These are phyloP conservation scores for Suillus hirtellus DNA, from an alignment of 768 basidiomycete species.

Conservation along the genomic window DNA sequence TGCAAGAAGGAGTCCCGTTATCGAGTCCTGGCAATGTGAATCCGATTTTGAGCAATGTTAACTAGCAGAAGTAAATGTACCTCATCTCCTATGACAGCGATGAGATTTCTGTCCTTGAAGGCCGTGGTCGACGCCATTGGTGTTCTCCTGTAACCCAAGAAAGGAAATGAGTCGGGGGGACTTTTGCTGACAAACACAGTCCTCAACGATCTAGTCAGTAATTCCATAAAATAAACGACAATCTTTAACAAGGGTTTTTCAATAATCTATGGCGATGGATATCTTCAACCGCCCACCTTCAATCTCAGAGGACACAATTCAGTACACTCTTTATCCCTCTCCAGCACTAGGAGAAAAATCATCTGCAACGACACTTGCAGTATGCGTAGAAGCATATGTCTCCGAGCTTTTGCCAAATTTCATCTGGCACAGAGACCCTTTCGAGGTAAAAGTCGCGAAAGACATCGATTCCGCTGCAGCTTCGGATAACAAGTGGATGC, in stretches of 20 bases:
- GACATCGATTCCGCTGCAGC: constrained; percentile 38
- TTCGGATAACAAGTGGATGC: constrained; percentile 45
- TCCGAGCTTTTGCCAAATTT: constrained; percentile 57
- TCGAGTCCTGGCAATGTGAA: constrained; percentile 71
- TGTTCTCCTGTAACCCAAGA: constrained; percentile 16
- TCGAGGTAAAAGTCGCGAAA: constrained; percentile 68
- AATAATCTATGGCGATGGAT: constrained; percentile 46
- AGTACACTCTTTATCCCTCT: constrained; percentile 72
- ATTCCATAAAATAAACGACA: not conserved
- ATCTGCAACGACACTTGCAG: constrained; percentile 63
- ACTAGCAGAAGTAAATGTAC: constrained; percentile 40
- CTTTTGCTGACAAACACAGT: constrained; percentile 18
- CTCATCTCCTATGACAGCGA: constrained; percentile 98
- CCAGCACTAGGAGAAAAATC: constrained; percentile 53
- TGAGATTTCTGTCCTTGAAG: constrained; percentile 80
- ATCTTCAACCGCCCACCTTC: constrained; percentile 74
- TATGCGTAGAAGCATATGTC: constrained; percentile 61
- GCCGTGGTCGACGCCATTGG: constrained; percentile 53
- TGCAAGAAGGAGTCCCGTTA: constrained; percentile 93
- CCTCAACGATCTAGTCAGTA: not conserved
- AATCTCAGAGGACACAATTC: constrained; percentile 84
- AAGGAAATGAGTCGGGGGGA: constrained; percentile 14
- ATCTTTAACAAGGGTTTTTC: not conserved
- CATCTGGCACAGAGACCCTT: constrained; percentile 84
- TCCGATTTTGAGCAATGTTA: not conserved